Evolutionary conservation across 2,329 filamentous ascomycete genomes (phyloP), one percentile per base, ranked within the genome.

Genomic region (Cercospora janseana): DNA sequence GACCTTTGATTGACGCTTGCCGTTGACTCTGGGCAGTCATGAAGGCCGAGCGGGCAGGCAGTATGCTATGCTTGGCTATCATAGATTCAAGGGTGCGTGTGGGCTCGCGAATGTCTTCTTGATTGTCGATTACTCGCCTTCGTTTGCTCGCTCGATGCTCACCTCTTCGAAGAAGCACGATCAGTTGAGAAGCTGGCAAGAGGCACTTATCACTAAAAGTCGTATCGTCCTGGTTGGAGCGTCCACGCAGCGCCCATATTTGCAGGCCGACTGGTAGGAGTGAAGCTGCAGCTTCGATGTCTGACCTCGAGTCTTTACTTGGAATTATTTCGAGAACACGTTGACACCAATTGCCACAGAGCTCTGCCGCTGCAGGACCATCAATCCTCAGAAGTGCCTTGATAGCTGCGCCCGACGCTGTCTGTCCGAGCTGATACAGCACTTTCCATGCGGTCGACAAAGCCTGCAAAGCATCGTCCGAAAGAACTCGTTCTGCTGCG

Each of bases 51-150:
- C 71, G 63, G 24, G 69, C 64, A 10, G 72, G 72, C 4, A 69
- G 41, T 34, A 76, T 67, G 6, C 74, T 34, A 49, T 77, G 73
- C 52, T 66, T 70, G 4, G 69, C 70, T 20, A 76, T 26, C 28
- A 59, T 13, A n/a, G 57, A 51, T 24, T 64, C 58, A 6, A 64
- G 46, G 4, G 48, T 34, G 6, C 29, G 41, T 8, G 37, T 13
- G 15, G 41, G 47, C 9, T 37, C 35, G 15, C 5, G 23, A 6
- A 9, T 18, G 4, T 43, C n/a, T 2, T 23, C 20, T 6, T 15
- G 12, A 28, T 10, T 15, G 6, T 31, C 40, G 4, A 20, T 16
- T n/a, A 43, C 37, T 4, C 59, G 54, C 43, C 60, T 63, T 21
- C 62, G 61, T 34, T 64, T n/a, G 10, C 15, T 13, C 43, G 24